Evolutionary conservation across 106 monocot species (phyloP), one percentile per base, ranked within the genome.

Genomic region (Dendrobium nobile): DNA sequence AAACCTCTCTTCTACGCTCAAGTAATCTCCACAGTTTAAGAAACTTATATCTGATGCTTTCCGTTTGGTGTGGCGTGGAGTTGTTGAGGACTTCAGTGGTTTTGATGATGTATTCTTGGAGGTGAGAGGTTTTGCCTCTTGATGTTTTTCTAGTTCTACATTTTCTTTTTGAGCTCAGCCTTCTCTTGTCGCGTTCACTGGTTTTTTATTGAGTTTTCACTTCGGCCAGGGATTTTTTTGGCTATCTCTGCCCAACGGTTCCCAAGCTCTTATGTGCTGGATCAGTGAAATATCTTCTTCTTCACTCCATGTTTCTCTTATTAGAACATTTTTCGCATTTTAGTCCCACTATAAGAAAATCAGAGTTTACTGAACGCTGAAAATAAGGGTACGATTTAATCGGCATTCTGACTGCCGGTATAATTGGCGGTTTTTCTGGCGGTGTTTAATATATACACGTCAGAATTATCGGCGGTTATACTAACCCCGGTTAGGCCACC

Each of bases 191-290:
- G 93, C 89, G 45, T 93, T 93, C 93, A 93, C 67, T 91, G 89
- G 79, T 93, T 93, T 86, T 93, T 93, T 31, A 93, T 89, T 54
- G 89, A 87, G 83, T 93, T 93, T 56, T 93, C 93, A 0, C 87
- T 86, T 54, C 89, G 77, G 42, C 89, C 93, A 0, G 89, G 85
- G 64, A 93, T 85, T 2, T 56, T 45, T 75, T 86, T 91, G 0
- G 91, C 87, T 4, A 91, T 93, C 85, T 87, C 86, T 0, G 89
- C 89, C 93, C 91, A 93, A 41, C 77, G 47, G 79, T 93, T 93
- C 8, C 93, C 93, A 2, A 86, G 54, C 55, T 78, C 81, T 84
- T 76, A 54, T 93, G 91, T 2, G 93, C 87, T 84, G 80, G 9
- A 91, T 85, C 10, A 93, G 74, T 26, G 82, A 59, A 27, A 72